Base-by-base conservation (phyloP, 139 green algal species). In the Chlorella sp. region DNA sequence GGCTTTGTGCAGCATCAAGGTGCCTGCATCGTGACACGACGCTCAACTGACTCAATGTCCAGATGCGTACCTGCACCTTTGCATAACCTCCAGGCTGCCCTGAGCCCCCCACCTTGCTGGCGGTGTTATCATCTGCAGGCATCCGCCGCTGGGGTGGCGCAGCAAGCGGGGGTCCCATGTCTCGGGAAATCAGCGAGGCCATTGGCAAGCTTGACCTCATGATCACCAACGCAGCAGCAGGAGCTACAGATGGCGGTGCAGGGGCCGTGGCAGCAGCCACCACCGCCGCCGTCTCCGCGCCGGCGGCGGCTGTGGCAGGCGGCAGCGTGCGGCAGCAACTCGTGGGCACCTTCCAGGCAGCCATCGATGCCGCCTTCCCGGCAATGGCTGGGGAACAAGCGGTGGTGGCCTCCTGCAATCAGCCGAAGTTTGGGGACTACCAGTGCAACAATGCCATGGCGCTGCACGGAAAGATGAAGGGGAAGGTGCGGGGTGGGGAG, bases 401-500 rank as follows among this genome's bases (percentile, higher is more conserved):
- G 0, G 22, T 93, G 0, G 91, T 99, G 16, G 93, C 94, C 28
- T 75, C 92, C 4, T 97, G 95, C 93, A 93, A 93, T 85, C 93
- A 99, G 69, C 89, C 96, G 48, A 96, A 97, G 91, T 97, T 97
- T 89, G 98, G 97, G 2, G 97, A 99, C 92, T 99, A 99, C 71
- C 98, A 99, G 90, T 98, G 97, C 95, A 99, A 99, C 92, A 99
- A 99, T 88, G 98, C 98, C 1, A 99, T 99, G 98, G 88, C 90
- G 15, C 89, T 99, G 81, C 99, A 98, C 87, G 96, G 93, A 40
- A 95, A 95, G 91, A 69, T 98, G 15, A 99, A 99, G 91, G 97
- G 96, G 75, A 95, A 96, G 91, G 94, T 91, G 81, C 1, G 78
- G n/a, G 15, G 15, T n/a, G 14, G 3, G 71, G 71, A 11, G 24